A percentile compares a stretch with the other conserved stretches of the same genome.
phyloP scores from a whole-genome alignment of 495 filamentous ascomycete genomes.

The Penicillium atrosanguineum region DNA sequence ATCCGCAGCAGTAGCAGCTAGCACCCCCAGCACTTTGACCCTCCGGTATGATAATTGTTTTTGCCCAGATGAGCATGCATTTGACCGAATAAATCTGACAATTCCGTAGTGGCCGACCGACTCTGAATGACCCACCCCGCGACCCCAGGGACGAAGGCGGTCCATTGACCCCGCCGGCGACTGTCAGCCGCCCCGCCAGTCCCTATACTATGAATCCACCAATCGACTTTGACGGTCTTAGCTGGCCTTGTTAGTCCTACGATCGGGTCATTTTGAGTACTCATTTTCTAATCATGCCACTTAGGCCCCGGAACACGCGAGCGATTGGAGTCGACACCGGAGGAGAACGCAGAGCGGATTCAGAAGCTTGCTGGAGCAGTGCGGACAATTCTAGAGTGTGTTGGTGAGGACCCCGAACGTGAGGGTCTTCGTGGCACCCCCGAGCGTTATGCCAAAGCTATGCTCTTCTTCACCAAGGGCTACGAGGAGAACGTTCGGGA shows the following conservation, averaged over 20 bases:
- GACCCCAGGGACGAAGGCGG: slow-evolving; percentile 70
- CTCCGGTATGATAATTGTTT: slow-evolving; percentile 25
- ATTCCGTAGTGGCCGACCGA: slow-evolving; percentile 18
- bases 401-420: slow-evolving; percentile 91
- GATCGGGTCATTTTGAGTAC: neutral
- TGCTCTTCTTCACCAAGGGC: slow-evolving; percentile 98
- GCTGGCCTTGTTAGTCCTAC: slow-evolving; percentile 63
- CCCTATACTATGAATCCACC: slow-evolving; percentile 63
- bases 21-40: slow-evolving; percentile 13
- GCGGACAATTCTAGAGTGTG: slow-evolving; percentile 86
- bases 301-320: slow-evolving; percentile 75
- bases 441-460: slow-evolving; percentile 88
- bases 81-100: slow-evolving; percentile 5
- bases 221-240: slow-evolving; percentile 68
- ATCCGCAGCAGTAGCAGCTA: slow-evolving; percentile 6
- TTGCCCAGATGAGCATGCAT: neutral
- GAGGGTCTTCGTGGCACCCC: slow-evolving; percentile 88
- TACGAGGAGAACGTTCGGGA: slow-evolving; percentile 95
- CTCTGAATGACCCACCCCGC: slow-evolving; percentile 64
- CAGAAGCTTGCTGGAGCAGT: slow-evolving; percentile 82
- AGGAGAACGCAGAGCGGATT: slow-evolving; percentile 67
- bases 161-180: slow-evolving; percentile 45
- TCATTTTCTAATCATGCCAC: neutral
- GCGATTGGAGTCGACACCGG: slow-evolving; percentile 72
- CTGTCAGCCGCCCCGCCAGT: slow-evolving; percentile 53